Evolutionary conservation across 2,329 filamentous ascomycete species (phyloP).

Genomic region (Scytalidium lignicola): DNA sequence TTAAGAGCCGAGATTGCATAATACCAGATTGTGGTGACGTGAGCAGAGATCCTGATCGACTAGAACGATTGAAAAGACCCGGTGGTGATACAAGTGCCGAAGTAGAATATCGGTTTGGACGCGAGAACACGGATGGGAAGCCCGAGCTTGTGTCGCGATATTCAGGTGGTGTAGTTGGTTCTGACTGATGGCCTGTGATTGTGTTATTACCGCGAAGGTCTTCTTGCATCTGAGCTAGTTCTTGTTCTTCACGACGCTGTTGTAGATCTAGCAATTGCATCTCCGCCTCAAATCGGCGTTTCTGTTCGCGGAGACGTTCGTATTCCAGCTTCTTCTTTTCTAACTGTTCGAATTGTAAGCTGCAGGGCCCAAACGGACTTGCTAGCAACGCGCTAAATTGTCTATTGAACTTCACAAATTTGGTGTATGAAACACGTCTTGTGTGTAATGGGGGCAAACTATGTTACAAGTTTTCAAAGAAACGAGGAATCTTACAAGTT

Average conservation of each 20-base stretch:
- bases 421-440: not conserved
- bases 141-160: slow-evolving; percentile 68
- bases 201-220: slow-evolving; percentile 55
- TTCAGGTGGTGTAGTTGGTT: slow-evolving; percentile 94
- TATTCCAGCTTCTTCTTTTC: slow-evolving; percentile 93
- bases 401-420: not conserved
- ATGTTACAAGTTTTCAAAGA: not conserved
- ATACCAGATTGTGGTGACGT: slow-evolving; percentile 69
- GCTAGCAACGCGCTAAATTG: not conserved
- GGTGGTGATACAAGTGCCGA: slow-evolving; percentile 82
- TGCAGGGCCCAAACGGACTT: not conserved
- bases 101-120: slow-evolving; percentile 83
- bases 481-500: slow-evolving; percentile 58
- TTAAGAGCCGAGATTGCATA: slow-evolving; percentile 52
- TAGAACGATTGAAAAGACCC: slow-evolving; percentile 67
- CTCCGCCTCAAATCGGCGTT: slow-evolving; percentile 83
- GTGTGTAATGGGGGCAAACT: not conserved
- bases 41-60: slow-evolving; percentile 72
- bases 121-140: slow-evolving; percentile 74
- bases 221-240: slow-evolving; percentile 79
- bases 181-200: slow-evolving; percentile 68
- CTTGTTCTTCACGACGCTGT: slow-evolving; percentile 75
- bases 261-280: slow-evolving; percentile 86
- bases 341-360: slow-evolving; percentile 55
- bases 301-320: slow-evolving; percentile 84